phyloP scores from a whole-genome alignment of 2,329 filamentous ascomycete species.

The Hypomyces perniciosus region DNA sequence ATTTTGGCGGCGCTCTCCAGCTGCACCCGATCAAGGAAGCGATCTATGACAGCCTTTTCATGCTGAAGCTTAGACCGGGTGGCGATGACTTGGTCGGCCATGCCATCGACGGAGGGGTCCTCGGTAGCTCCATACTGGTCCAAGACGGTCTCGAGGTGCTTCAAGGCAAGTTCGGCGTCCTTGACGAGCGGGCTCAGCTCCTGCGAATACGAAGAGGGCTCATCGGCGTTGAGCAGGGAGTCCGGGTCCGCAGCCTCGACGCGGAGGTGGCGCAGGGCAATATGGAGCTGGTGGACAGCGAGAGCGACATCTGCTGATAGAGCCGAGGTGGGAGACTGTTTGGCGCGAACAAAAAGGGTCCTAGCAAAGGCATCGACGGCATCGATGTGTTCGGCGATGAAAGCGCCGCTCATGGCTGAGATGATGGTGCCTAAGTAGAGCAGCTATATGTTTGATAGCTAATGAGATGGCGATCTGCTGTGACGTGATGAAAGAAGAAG shows the following conservation, averaged over 20 bases:
- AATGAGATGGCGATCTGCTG: background rate
- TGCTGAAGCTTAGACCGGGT: slow-evolving; percentile 42
- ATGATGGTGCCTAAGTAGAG: background rate
- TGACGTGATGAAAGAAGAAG: background rate
- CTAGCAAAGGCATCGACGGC: slow-evolving; percentile 50
- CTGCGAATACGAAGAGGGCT: slow-evolving; percentile 38
- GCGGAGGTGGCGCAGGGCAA: slow-evolving; percentile 51
- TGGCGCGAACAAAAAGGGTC: slow-evolving; percentile 49
- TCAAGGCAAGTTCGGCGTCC: slow-evolving; percentile 49
- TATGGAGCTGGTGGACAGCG: slow-evolving; percentile 48
- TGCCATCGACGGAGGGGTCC: slow-evolving; percentile 25
- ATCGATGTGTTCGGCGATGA: slow-evolving; percentile 43
- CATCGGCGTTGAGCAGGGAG: slow-evolving; percentile 44
- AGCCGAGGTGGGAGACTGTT: slow-evolving; percentile 36
- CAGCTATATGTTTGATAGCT: no score
- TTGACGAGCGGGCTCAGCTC: slow-evolving; percentile 48
- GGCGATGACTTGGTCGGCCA: slow-evolving; percentile 35
- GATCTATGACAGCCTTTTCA: slow-evolving; percentile 48
- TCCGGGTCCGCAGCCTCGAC: slow-evolving; percentile 51
- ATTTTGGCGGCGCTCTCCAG: slow-evolving; percentile 40
- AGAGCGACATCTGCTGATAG: slow-evolving; percentile 45
- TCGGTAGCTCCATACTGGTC: slow-evolving; percentile 36
- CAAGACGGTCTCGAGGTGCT: slow-evolving; percentile 48
- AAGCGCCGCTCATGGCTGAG: slow-evolving; percentile 27
- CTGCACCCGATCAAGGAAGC: slow-evolving; percentile 54